Conservation (phyloP, 2,329 filamentous ascomycete genomes). For the Tolypocladium tundrense region DNA sequence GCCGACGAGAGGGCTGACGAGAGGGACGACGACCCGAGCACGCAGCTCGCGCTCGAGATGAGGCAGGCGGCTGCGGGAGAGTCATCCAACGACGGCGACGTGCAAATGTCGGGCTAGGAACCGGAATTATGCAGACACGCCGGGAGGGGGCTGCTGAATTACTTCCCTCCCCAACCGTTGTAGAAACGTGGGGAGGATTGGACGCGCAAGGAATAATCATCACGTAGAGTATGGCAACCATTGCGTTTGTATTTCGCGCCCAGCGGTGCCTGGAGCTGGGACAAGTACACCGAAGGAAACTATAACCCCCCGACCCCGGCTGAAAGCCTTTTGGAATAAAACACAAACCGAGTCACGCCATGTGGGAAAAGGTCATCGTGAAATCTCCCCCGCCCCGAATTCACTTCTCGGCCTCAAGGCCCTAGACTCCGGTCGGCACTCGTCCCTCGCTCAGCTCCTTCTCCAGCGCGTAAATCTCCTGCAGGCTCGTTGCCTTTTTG, state of each 20-base stretch:
- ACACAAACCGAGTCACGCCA: not conserved
- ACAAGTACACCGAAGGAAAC: not conserved
- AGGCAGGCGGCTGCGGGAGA: conserved; percentile 28
- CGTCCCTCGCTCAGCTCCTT: conserved; percentile 85
- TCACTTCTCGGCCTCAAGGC: conserved; percentile 52
- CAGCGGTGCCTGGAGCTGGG: not conserved
- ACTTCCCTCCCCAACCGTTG: not conserved
- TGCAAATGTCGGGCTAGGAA: conserved; percentile 46
- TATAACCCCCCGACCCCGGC: not conserved
- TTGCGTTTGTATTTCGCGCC: not conserved
- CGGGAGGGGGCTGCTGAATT: not conserved
- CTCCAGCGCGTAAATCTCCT: conserved; percentile 83
- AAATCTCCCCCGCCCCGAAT: not conserved
- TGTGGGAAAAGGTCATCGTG: conserved; percentile 1
- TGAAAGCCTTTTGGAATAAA: not conserved
- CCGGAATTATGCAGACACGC: not conserved
- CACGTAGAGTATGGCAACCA: not conserved
- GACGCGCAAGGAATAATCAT: not conserved
- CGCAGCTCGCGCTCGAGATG: conserved; percentile 46
- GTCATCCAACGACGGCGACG: conserved; percentile 34
- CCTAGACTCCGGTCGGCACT: conserved; percentile 59
- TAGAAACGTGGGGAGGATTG: not conserved
- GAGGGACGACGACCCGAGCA: conserved; percentile 32
- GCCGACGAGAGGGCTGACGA: conserved; percentile 24
- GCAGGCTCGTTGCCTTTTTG: conserved; percentile 75